These are phyloP conservation scores for Tulasnella sp. DNA, from an alignment of 768 basidiomycete species.

Conservation along the genomic window DNA sequence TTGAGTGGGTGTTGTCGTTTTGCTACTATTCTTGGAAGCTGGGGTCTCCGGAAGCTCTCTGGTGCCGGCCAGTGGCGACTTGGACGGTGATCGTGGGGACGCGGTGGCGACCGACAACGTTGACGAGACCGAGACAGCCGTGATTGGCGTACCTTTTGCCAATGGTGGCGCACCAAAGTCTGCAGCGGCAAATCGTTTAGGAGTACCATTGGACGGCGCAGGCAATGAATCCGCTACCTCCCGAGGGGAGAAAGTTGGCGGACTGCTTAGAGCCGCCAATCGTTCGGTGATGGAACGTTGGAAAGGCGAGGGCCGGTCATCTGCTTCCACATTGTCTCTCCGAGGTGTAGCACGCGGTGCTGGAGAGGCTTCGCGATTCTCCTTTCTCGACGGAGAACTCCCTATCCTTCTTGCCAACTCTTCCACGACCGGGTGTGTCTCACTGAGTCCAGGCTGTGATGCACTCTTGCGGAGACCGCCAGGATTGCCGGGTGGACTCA, in stretches of 20 bases:
- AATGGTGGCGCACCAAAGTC: conserved; percentile 20
- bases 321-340: not conserved
- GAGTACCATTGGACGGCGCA: not conserved
- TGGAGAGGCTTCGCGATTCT: not conserved
- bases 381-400: conserved; percentile 33
- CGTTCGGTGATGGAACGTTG: conserved; percentile 14
- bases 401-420: conserved; percentile 62
- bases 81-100: not conserved
- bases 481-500: conserved; percentile 40
- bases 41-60: conserved; percentile 3
- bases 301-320: not conserved
- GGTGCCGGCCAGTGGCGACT: not conserved
- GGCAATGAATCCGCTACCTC: not conserved
- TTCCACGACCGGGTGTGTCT: conserved; percentile 54
- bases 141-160: not conserved
- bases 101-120: not conserved
- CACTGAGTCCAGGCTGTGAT: conserved; percentile 41
- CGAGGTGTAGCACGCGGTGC: conserved; percentile 4
- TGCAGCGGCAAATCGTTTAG: conserved; percentile 22
- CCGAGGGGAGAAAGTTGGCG: not conserved
- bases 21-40: not conserved
- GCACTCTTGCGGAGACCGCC: conserved; percentile 48
- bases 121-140: not conserved
- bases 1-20: not conserved
- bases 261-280: conserved; percentile 2